Base-by-base conservation (phyloP, 2,329 filamentous ascomycete genomes). In the Cercospora sp. region DNA sequence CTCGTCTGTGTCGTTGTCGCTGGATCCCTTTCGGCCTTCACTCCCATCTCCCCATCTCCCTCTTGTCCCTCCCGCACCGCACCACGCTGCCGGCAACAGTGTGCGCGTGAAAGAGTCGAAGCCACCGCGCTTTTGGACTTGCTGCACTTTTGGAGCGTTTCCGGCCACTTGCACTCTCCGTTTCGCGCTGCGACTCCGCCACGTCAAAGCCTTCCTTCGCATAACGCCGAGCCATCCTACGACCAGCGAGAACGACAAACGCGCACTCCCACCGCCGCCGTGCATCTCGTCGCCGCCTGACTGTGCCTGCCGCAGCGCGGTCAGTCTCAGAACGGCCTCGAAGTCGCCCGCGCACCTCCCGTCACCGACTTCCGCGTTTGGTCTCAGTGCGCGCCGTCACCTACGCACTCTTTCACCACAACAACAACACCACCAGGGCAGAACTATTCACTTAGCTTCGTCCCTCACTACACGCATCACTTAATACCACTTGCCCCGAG, bases 381-480 rank as follows among this genome's bases (percentile, higher is more conserved):
- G 59, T 61, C 53, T 49, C 62, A 51, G 40, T 43, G 61, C 40
- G 43, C 61, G 63, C 64, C 63, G 43, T 61, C 61, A 64, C 62
- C 69, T 61, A 71, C 69, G 65, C 49, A 63, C 63, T 68, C 66
- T 61, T 63, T 59, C 28, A 51, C 59, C 32, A 55, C 69, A 72
- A 73, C 51, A 32, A 58, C 26, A 30, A 12, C 53, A 58, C 6
- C 30, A n/a, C 26, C 53, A 64, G 62, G 62, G 51, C 62, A 75
- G 76, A 78, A 71, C 76, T 78, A 77, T 78, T 78, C 70, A 77
- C 70, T 78, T 77, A 77, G 76, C 71, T 69, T 72, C 75, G 73
- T 73, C 72, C 70, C 58, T 55, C 45, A 37, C 53, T 58, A 13
- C 49, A 24, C 37, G 16, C 58, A 53, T 59, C 51, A 60, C 66